phyloP scores from a whole-genome alignment of 495 filamentous ascomycete genomes.

The Lepraria neglecta region DNA sequence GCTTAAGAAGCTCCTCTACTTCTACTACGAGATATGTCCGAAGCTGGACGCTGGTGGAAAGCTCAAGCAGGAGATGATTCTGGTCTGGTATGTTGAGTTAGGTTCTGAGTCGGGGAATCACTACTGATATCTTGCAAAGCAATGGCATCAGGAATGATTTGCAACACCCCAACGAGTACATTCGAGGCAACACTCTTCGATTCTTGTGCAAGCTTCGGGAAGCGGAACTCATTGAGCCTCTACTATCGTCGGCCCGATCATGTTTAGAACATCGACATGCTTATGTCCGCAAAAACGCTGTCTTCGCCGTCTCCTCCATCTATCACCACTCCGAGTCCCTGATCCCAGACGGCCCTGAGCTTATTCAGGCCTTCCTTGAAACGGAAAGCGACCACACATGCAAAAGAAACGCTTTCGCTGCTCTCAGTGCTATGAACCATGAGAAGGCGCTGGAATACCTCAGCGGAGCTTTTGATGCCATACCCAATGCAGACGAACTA shows the following conservation, averaged over 20 bases:
- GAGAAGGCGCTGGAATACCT: constrained; percentile 88
- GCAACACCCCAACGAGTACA: constrained; percentile 96
- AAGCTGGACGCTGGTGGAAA: constrained; percentile 88
- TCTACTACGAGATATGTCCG: constrained; percentile 98
- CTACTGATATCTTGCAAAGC: constrained; percentile 41
- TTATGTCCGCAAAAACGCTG: constrained; percentile 96
- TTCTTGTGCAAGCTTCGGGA: constrained; percentile 97
- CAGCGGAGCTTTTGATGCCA: constrained; percentile 83
- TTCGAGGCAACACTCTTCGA: constrained; percentile 90
- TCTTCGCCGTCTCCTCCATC: constrained; percentile 90
- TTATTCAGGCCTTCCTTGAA: constrained; percentile 84
- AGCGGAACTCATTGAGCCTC: constrained; percentile 90
- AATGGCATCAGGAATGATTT: constrained; percentile 98
- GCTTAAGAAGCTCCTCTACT: constrained; percentile 97
- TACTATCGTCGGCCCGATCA: constrained; percentile 81
- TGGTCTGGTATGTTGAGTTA: constrained; percentile 75
- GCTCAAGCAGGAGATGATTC: constrained; percentile 98
- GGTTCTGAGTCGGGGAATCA: background rate
- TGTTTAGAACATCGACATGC: constrained; percentile 95
- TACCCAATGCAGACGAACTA: constrained; percentile 89
- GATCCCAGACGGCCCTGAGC: constrained; percentile 92
- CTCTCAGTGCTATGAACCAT: constrained; percentile 84
- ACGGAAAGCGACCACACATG: constrained; percentile 90
- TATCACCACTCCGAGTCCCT: constrained; percentile 84
- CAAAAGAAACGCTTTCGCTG: constrained; percentile 96